These are phyloP conservation scores for Globisporangium paroecandrum DNA, from an alignment of 352 stramenopile species.

Conservation along the genomic window DNA sequence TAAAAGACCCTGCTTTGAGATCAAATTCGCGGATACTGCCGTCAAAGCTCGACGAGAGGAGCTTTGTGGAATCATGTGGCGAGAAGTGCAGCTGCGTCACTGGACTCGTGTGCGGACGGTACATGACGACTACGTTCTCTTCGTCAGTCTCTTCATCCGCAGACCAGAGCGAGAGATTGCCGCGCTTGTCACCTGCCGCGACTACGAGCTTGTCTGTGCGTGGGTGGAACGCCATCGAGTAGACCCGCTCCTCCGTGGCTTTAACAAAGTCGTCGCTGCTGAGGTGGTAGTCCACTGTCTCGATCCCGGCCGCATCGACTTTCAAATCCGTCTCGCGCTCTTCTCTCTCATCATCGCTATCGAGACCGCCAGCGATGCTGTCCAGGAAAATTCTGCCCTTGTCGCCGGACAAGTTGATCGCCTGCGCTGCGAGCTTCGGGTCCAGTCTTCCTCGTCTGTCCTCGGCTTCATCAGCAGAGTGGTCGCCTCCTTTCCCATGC, in stretches of 20 bases:
- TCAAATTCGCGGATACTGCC: slow-evolving; percentile 69
- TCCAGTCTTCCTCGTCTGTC: slow-evolving; percentile 19
- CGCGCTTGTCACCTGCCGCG: slow-evolving; percentile 69
- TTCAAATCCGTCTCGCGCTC: slow-evolving; percentile 31
- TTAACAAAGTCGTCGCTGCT: slow-evolving; percentile 62
- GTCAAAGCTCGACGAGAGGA: slow-evolving; percentile 74
- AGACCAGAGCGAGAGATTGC: slow-evolving; percentile 70
- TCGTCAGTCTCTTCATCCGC: slow-evolving; percentile 24
- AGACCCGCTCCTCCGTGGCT: slow-evolving; percentile 67
- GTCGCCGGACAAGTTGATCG: slow-evolving; percentile 31
- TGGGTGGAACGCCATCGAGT: slow-evolving; percentile 74
- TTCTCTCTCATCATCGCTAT: slow-evolving; percentile 19
- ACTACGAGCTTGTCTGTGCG: slow-evolving; percentile 58
- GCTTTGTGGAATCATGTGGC: slow-evolving; percentile 37
- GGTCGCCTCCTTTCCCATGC: not conserved
- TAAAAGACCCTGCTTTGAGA: slow-evolving; percentile 45
- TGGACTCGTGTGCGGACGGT: slow-evolving; percentile 59
- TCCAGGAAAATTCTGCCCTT: slow-evolving; percentile 40
- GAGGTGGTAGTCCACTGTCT: slow-evolving; percentile 47
- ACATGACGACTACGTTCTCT: slow-evolving; percentile 43
- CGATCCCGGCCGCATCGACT: slow-evolving; percentile 38
- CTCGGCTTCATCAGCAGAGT: not conserved
- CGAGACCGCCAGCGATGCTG: slow-evolving; percentile 26
- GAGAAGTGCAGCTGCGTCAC: slow-evolving; percentile 69
- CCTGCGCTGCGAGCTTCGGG: slow-evolving; percentile 25